These are phyloP conservation scores for Adansonia rubrostipa DNA, from an alignment of 441 rosid genomes.

Conservation along the genomic window DNA sequence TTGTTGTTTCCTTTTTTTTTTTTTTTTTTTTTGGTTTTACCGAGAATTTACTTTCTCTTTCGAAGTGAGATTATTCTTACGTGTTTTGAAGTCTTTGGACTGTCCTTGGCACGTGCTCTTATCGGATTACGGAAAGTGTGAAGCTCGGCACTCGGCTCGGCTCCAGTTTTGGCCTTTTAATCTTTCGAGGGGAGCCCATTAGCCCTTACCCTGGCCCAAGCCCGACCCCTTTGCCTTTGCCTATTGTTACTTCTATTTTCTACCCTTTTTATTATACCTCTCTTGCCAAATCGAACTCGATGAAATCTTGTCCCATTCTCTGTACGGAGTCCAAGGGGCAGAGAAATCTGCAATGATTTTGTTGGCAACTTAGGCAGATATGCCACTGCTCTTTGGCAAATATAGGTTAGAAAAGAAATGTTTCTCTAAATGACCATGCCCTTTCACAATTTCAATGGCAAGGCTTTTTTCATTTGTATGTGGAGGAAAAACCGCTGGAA, in stretches of 20 bases:
- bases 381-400: neutral
- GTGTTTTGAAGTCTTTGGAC: conserved; percentile 32
- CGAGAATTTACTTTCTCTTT: neutral
- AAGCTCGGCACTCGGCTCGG: conserved; percentile 65
- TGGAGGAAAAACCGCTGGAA: neutral
- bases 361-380: neutral
- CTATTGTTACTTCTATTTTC: neutral
- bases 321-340: neutral
- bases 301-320: neutral
- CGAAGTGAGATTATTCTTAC: conserved; percentile 29
- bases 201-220: no score
- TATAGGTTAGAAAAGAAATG: neutral
- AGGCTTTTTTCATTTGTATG: neutral
- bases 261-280: neutral
- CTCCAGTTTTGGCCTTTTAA: conserved; percentile 24
- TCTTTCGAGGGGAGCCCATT: neutral
- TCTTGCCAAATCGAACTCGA: neutral
- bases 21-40: neutral
- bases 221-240: neutral
- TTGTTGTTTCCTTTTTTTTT: neutral
- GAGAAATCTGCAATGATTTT: neutral
- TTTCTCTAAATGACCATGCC: neutral
- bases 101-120: conserved; percentile 53
- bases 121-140: conserved; percentile 46
- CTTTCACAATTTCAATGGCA: neutral